Conservation (phyloP, 306 rosid genomes). For the Gastrolobium villosum region DNA sequence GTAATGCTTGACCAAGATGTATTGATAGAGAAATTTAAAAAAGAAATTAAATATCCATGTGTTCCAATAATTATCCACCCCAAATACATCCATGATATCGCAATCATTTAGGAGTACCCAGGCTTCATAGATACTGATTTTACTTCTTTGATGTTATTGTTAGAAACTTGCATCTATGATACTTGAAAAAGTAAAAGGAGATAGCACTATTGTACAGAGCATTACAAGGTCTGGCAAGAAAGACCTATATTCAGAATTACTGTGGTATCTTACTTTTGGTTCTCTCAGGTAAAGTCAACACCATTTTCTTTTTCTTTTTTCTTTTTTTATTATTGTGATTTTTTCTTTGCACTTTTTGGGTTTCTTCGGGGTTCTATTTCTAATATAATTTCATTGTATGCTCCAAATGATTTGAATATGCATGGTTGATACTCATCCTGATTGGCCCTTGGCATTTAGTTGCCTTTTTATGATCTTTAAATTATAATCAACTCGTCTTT, state of each 20-base stretch:
- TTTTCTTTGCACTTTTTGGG: constrained; percentile 16
- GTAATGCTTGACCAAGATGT: not conserved
- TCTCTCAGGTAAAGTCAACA: constrained; percentile 68
- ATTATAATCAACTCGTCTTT: constrained; percentile 16
- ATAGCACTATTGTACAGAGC: constrained; percentile 63
- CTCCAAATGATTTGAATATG: constrained; percentile 19
- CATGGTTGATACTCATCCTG: constrained; percentile 10
- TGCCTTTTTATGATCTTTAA: constrained; percentile 30
- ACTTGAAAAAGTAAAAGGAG: constrained; percentile 72
- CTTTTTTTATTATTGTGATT: constrained; percentile 2
- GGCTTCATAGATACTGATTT: constrained; percentile 29
- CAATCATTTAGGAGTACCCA: not conserved
- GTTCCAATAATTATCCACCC: not conserved
- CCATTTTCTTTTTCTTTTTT: constrained; percentile 33
- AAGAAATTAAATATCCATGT: not conserved
- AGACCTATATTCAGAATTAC: constrained; percentile 85
- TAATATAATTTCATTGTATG: constrained; percentile 26
- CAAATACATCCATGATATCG: constrained; percentile 1
- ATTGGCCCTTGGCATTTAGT: constrained; percentile 34
- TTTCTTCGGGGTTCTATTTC: constrained; percentile 27
- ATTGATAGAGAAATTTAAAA: constrained; percentile 7
- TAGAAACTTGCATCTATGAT: constrained; percentile 73
- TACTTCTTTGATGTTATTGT: constrained; percentile 38
- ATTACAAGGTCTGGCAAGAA: constrained; percentile 91
- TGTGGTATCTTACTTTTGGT: constrained; percentile 83